phyloP scores from a whole-genome alignment of 2,329 filamentous ascomycete genomes.

The Thyridium curvatum region DNA sequence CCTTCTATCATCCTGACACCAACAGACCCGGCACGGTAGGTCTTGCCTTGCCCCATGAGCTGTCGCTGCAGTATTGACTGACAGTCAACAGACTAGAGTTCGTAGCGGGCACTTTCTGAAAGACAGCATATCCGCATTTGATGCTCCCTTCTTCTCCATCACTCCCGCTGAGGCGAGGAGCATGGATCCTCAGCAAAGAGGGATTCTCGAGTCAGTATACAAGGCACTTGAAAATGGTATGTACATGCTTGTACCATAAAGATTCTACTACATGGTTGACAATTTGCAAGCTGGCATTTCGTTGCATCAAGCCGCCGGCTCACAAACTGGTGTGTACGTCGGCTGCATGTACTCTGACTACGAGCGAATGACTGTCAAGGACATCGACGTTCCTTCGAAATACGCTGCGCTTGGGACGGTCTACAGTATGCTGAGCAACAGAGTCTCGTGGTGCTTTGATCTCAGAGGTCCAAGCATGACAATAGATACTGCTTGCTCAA shows the following conservation, averaged over 20 bases:
- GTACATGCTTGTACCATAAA: too few relatives aligned
- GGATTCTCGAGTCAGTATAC: slow-evolving; percentile 56
- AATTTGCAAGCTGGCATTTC: not conserved
- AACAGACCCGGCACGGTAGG: slow-evolving; percentile 22
- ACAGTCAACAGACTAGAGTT: too few relatives aligned
- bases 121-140: slow-evolving; percentile 31
- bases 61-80: too few relatives aligned
- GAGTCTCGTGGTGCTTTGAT: slow-evolving; percentile 29
- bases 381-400: slow-evolving; percentile 12
- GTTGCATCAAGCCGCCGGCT: not conserved
- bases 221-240: slow-evolving; percentile 53
- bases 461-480: slow-evolving; percentile 23
- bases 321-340: slow-evolving; percentile 12
- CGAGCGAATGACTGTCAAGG: slow-evolving; percentile 10
- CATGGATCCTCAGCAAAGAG: slow-evolving; percentile 59
- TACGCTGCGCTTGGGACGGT: slow-evolving; percentile 20
- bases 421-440: slow-evolving; percentile 23
- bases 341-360: slow-evolving; percentile 19
- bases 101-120: too few relatives aligned
- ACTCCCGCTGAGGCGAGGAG: slow-evolving; percentile 59
- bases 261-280: too few relatives aligned
- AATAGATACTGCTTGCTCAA: slow-evolving; percentile 32
- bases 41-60: slow-evolving; percentile 7
- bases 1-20: slow-evolving; percentile 21
- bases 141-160: slow-evolving; percentile 64